Conservation (phyloP, 2,329 filamentous ascomycete genomes). For the Chaetomium sp. region DNA sequence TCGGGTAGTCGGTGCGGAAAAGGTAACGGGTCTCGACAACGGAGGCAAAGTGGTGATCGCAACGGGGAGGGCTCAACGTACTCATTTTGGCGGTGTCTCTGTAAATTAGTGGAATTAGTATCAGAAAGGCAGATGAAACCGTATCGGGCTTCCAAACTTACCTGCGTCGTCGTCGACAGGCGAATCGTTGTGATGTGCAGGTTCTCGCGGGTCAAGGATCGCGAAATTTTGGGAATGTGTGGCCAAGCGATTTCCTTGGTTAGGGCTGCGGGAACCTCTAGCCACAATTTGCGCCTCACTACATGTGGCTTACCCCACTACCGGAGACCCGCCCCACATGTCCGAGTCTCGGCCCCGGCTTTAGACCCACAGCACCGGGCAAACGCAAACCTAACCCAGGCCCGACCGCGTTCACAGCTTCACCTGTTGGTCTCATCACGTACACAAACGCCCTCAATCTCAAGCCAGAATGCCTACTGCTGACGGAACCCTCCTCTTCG, state of each 20-base stretch:
- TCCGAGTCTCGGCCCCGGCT: not conserved
- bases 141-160: conserved; percentile 25
- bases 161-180: conserved; percentile 37
- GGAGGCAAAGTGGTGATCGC: conserved; percentile 14
- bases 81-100: conserved; percentile 58
- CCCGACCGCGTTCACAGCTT: not conserved
- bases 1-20: conserved; percentile 21
- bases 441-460: no score
- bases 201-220: conserved; percentile 33
- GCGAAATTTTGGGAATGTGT: conserved; percentile 39
- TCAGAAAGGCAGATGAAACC: not conserved
- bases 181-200: conserved; percentile 35
- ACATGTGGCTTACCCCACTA: conserved; percentile 8
- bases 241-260: conserved; percentile 32
- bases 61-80: conserved; percentile 45
- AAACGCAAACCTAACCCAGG: no score
- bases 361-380: no score
- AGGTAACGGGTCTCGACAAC: conserved; percentile 9
- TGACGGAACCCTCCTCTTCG: no score
- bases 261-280: conserved; percentile 33
- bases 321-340: not conserved
- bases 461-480: no score
- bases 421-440: no score
- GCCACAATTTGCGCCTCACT: conserved; percentile 23
- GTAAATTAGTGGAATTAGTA: conserved; percentile 31